Base-by-base conservation (phyloP, 2,329 filamentous ascomycete genomes). In the Cladophialophora chaetospira region DNA sequence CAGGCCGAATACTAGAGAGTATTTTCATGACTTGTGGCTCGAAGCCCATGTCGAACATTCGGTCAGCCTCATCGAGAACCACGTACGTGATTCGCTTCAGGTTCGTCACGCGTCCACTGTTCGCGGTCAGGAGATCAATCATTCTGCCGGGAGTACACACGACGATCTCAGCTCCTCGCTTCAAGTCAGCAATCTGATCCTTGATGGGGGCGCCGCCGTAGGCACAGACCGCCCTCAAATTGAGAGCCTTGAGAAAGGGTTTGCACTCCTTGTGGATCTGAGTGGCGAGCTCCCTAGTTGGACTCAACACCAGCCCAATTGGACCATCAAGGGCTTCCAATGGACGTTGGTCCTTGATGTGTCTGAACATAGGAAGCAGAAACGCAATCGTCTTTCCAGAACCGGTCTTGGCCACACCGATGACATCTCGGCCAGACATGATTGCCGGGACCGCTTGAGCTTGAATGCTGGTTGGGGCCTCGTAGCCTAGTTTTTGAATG, bases 21-120 rank as follows among this genome's bases (percentile, higher is more conserved):
- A 99, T 94, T 73, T 96, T 97, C 85, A 94, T 94, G 52, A 99
- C 92, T 72, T 99, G 94, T 2, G 94, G 93, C 74, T 96, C 93
- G 69, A 99, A 99, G 11, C 94, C 94, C 94, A 99, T 97, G 72
- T 99, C 94, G 70, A 97, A 97, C 94, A 99, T 97, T 61, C 94
- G 88, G 73, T 99, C 94, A 45, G 94, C 94, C 75, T 99, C 94
- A 70, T 99, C 94, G 35, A 99, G 83, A 9, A 99, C 94, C 21
- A 97, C 86, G 71, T 97, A 99, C 0, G 91, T 94, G 10, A 96
- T 90, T 62, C 94, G 84, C 65, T 83, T 86, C 55, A 99, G 79
- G 68, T 95, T 97, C 10, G 93, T 96, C 8, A 97, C 92, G 61
- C 92, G 85, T n/a, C 93, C 93, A 63, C 89, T 88, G 70, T 97